phyloP scores from a whole-genome alignment of 176 grass and related monocot genomes.

The Poa pratensis region DNA sequence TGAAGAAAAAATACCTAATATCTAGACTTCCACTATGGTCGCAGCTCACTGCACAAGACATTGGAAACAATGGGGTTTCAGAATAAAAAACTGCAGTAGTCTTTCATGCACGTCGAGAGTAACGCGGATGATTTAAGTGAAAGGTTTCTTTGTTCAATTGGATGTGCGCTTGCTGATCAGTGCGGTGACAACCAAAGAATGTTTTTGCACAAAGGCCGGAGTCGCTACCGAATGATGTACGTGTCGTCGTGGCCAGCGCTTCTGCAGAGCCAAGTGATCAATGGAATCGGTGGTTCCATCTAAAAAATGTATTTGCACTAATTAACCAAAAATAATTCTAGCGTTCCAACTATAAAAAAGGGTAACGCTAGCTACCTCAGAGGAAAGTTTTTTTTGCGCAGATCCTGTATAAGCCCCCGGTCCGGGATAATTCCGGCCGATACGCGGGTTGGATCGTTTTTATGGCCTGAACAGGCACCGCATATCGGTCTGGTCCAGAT shows the following conservation, averaged over 20 bases:
- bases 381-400: not conserved
- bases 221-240: no score
- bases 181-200: not conserved
- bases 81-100: no score
- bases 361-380: not conserved
- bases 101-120: no score
- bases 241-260: no score
- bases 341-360: not conserved
- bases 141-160: not conserved
- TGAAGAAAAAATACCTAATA: constrained; percentile 39
- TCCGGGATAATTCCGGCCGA: no score
- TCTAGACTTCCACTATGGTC: constrained; percentile 36
- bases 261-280: no score
- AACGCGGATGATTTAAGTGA: not conserved
- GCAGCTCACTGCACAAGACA: not conserved
- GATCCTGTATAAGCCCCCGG: no score
- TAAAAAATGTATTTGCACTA: not conserved
- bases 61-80: not conserved
- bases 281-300: no score
- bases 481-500: no score
- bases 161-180: not conserved
- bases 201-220: not conserved
- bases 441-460: no score
- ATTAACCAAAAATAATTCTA: not conserved
- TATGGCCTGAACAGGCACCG: no score